Evolutionary conservation across 306 rosid species (phyloP).

Genomic region (Pterocarpus macrocarpus): DNA sequence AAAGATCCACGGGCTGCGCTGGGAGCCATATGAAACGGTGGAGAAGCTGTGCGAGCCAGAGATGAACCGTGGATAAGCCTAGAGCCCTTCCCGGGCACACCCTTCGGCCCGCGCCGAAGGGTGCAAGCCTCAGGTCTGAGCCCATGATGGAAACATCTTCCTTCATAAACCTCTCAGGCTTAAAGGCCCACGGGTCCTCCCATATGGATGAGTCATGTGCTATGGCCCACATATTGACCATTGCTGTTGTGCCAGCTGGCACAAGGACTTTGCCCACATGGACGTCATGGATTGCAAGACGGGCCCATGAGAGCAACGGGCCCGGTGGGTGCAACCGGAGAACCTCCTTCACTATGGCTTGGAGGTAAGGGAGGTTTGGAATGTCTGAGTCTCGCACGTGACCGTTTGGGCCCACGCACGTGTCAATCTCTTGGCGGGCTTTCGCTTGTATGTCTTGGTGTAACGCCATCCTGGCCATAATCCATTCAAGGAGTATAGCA

Average conservation of each 20-base stretch:
- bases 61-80: slow-evolving; percentile 71
- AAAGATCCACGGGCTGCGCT: slow-evolving; percentile 55
- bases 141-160: slow-evolving; percentile 75
- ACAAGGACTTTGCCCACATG: slow-evolving; percentile 64
- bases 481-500: slow-evolving; percentile 77
- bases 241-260: slow-evolving; percentile 85
- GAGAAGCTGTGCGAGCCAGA: slow-evolving; percentile 78
- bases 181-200: slow-evolving; percentile 72
- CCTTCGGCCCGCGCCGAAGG: slow-evolving; percentile 75
- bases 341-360: slow-evolving; percentile 79
- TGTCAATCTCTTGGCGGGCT: slow-evolving; percentile 64
- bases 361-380: slow-evolving; percentile 67
- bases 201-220: slow-evolving; percentile 66
- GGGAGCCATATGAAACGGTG: slow-evolving; percentile 68
- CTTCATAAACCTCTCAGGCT: slow-evolving; percentile 69
- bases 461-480: slow-evolving; percentile 72
- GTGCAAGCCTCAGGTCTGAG: slow-evolving; percentile 69
- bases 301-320: slow-evolving; percentile 85
- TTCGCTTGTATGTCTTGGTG: slow-evolving; percentile 72
- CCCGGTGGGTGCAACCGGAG: slow-evolving; percentile 82
- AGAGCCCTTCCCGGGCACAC: slow-evolving; percentile 73
- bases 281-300: slow-evolving; percentile 71
- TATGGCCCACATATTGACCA: slow-evolving; percentile 93
- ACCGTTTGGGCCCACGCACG: slow-evolving; percentile 48
- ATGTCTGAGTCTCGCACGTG: slow-evolving; percentile 71